Percentiles rank a stretch among this genome's conserved stretches.
These are phyloP conservation scores for Batrachochytrium dendrobatidis DNA, from an alignment of 371 early-diverging fungal species.

Conservation along the genomic window DNA sequence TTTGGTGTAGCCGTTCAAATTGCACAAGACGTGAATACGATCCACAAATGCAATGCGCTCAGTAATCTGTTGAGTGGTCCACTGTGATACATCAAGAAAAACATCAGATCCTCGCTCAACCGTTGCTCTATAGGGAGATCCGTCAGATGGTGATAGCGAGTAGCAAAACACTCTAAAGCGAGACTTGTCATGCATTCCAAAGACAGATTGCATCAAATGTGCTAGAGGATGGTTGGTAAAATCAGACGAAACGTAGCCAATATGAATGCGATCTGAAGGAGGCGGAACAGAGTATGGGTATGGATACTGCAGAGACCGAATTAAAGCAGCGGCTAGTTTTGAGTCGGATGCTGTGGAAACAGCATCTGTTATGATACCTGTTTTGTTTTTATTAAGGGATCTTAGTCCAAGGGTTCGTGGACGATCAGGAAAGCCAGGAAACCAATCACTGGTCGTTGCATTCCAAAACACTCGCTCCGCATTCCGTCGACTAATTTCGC, in stretches of 20 bases:
- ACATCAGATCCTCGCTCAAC: conserved; percentile 71
- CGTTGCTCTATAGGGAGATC: conserved; percentile 70
- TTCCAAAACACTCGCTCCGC: conserved; percentile 30
- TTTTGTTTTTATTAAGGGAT: neutral
- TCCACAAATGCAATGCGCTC: conserved; percentile 60
- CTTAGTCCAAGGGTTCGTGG: conserved; percentile 7
- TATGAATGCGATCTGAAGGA: conserved; percentile 43
- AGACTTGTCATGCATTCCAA: conserved; percentile 74
- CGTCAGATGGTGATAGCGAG: conserved; percentile 69
- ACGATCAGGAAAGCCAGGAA: conserved; percentile 25
- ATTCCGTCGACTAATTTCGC: conserved; percentile 80
- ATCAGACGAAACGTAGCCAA: conserved; percentile 89
- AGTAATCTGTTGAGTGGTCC: conserved; percentile 65
- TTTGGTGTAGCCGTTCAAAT: conserved; percentile 91
- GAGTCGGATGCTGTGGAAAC: neutral
- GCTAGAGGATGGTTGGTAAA: conserved; percentile 88
- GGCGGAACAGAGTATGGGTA: conserved; percentile 62
- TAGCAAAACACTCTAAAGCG: conserved; percentile 72
- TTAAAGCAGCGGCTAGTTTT: neutral
- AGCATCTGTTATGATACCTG: conserved; percentile 5
- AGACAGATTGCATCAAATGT: conserved; percentile 90
- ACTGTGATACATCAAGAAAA: conserved; percentile 68
- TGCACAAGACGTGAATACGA: conserved; percentile 78
- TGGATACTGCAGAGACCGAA: conserved; percentile 19
- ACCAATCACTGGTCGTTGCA: conserved; percentile 25